A percentile compares a stretch with the other conserved stretches of the same genome.
These are phyloP conservation scores for Knoxdaviesia capensis DNA, from an alignment of 2,329 filamentous ascomycete species.

Conservation along the genomic window DNA sequence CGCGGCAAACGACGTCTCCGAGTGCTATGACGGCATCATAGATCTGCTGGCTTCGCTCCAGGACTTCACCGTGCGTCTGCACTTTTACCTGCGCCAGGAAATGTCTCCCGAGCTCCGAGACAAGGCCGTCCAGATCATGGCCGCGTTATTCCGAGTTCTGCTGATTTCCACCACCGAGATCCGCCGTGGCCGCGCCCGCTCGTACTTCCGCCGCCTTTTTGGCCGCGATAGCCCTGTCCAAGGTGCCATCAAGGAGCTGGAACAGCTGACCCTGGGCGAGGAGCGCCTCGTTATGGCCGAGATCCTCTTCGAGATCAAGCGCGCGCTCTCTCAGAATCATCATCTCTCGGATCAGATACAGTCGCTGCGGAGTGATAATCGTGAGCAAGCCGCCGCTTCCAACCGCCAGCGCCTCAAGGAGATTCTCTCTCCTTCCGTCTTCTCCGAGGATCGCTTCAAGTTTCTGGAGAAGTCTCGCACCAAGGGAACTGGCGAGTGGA, in stretches of 20 bases:
- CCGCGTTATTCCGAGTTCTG: conserved; percentile 22
- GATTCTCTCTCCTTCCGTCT: conserved; percentile 20
- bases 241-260: conserved; percentile 17
- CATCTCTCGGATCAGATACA: conserved; percentile 16
- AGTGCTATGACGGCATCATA: conserved; percentile 22
- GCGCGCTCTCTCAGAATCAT: conserved; percentile 13
- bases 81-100: conserved; percentile 17
- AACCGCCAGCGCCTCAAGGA: conserved; percentile 18
- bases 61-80: conserved; percentile 21
- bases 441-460: conserved; percentile 19
- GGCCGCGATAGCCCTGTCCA: conserved; percentile 19
- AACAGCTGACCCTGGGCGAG: conserved; percentile 19
- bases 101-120: conserved; percentile 17
- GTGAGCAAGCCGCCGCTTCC: conserved; percentile 12
- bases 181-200: conserved; percentile 18
- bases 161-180: conserved; percentile 21
- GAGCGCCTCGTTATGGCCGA: conserved; percentile 22
- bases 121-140: conserved; percentile 21
- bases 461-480: conserved; percentile 19
- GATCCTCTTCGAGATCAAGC: conserved; percentile 18
- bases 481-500: conserved; percentile 23
- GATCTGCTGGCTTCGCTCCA: conserved; percentile 21
- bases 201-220: conserved; percentile 19
- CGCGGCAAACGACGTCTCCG: conserved; percentile 22
- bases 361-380: conserved; percentile 14